A percentile compares a stretch with the other conserved stretches of the same genome.
Conservation (phyloP, 257 asterid species). For the Linderniella brevidens region DNA sequence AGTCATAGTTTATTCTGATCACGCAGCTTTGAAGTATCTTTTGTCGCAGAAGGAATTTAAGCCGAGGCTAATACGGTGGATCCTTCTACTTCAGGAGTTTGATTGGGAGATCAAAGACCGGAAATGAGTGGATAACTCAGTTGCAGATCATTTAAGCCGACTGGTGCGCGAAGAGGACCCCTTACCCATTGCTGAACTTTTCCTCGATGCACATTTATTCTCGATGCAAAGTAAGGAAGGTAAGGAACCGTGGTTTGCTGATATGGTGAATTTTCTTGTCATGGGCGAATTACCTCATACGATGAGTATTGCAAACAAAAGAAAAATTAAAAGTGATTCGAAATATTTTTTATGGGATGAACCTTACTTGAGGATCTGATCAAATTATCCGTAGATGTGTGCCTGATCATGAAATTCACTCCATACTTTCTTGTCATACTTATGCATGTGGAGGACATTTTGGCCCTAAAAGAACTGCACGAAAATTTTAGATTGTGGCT, state of each 20-base stretch:
- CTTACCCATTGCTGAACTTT: background rate
- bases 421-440: background rate
- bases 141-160: background rate
- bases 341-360: constrained; percentile 1
- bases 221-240: background rate
- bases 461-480: background rate
- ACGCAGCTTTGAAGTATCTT: background rate
- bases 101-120: constrained; percentile 4
- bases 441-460: constrained; percentile 1
- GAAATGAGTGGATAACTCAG: background rate
- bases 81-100: constrained; percentile 2
- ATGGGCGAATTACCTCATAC: background rate
- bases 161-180: background rate
- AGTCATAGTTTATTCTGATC: background rate
- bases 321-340: background rate
- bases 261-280: constrained; percentile 1
- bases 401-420: background rate
- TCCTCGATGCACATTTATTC: constrained; percentile 1
- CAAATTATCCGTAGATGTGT: background rate
- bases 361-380: background rate
- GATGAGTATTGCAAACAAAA: background rate
- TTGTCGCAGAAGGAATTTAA: background rate
- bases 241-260: background rate
- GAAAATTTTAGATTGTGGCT: background rate
- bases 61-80: constrained; percentile 1